Evolutionary conservation across 108 stramenopile genomes (phyloP).

Genomic region (Mediolabrus comicus): DNA sequence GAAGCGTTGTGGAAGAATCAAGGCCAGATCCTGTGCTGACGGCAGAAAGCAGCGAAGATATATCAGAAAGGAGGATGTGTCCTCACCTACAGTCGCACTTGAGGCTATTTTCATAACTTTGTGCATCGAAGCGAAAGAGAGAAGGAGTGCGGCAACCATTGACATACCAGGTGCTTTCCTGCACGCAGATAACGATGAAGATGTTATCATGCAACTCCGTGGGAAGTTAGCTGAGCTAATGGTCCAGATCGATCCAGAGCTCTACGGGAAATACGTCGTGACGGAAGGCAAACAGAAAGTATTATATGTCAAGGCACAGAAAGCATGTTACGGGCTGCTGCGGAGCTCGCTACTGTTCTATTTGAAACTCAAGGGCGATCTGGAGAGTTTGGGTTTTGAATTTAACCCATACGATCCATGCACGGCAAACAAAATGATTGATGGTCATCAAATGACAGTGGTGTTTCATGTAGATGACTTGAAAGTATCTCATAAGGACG

Average conservation of each 20-base stretch:
- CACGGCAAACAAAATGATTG: constrained; percentile 8
- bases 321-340: constrained; percentile 32
- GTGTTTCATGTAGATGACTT: constrained; percentile 58
- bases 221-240: constrained; percentile 24
- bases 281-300: not conserved
- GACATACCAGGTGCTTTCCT: constrained; percentile 56
- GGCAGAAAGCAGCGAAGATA: constrained; percentile 37
- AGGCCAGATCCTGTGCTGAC: constrained; percentile 22
- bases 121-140: constrained; percentile 41
- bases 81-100: constrained; percentile 25
- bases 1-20: constrained; percentile 12
- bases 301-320: constrained; percentile 38
- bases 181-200: constrained; percentile 41
- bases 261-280: constrained; percentile 21
- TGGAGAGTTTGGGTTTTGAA: constrained; percentile 15
- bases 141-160: constrained; percentile 30
- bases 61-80: too few relatives aligned
- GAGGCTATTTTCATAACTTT: constrained; percentile 28
- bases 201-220: constrained; percentile 20
- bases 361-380: constrained; percentile 10
- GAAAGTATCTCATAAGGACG: not conserved
- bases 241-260: constrained; percentile 8
- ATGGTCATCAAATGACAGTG: constrained; percentile 37
- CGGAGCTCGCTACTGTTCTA: not conserved
- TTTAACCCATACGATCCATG: constrained; percentile 31